Conservation (phyloP, 1,284 basidiomycete species). For the Xanthoconium separans region DNA sequence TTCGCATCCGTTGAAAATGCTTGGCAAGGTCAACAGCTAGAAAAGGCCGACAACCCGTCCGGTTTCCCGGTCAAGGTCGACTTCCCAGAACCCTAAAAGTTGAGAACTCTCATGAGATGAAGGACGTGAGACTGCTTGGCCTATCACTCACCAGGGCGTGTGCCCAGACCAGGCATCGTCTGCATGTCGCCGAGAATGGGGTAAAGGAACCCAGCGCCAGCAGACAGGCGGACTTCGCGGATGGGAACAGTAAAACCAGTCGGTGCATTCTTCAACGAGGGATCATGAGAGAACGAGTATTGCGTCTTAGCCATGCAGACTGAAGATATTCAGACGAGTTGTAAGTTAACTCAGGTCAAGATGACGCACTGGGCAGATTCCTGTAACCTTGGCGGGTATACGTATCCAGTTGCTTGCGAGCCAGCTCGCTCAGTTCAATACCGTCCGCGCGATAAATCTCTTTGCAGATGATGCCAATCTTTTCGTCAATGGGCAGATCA, state of each 20-base stretch:
- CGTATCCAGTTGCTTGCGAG: constrained; percentile 84
- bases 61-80: constrained; percentile 72
- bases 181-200: constrained; percentile 94
- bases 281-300: constrained; percentile 93
- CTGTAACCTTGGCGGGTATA: constrained; percentile 91
- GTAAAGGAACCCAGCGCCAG: constrained; percentile 95
- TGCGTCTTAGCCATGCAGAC: constrained; percentile 99
- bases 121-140: neutral
- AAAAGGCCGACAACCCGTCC: constrained; percentile 77
- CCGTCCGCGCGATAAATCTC: constrained; percentile 92
- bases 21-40: constrained; percentile 36
- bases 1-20: constrained; percentile 34
- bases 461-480: constrained; percentile 84
- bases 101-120: constrained; percentile 16
- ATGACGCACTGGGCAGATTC: constrained; percentile 70
- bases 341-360: constrained; percentile 8
- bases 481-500: constrained; percentile 79
- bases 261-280: constrained; percentile 88
- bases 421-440: constrained; percentile 82
- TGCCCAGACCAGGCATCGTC: constrained; percentile 96
- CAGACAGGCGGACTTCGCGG: constrained; percentile 84
- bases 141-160: constrained; percentile 71
- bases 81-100: constrained; percentile 75
- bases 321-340: constrained; percentile 21
- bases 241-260: constrained; percentile 94